phyloP scores from a whole-genome alignment of 129 eudicot species.

The Oenanthe sinensis region DNA sequence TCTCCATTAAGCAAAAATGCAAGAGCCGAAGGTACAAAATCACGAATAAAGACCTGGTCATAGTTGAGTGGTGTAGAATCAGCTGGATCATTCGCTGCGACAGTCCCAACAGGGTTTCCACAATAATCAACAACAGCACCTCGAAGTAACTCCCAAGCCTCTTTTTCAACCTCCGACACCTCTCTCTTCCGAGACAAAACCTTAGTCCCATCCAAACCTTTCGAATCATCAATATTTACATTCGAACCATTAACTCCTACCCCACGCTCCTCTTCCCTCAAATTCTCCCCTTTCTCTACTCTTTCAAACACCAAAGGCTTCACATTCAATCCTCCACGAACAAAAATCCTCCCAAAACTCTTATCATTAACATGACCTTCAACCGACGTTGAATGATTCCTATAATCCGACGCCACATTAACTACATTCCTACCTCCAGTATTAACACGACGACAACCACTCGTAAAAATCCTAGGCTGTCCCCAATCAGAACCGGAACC shows the following conservation, averaged over 20 bases:
- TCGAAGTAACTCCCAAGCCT: conserved; percentile 73
- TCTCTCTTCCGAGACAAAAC: conserved; percentile 21
- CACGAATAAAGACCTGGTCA: conserved; percentile 93
- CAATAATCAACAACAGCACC: conserved; percentile 72
- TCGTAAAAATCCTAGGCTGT: conserved; percentile 34
- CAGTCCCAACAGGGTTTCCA: conserved; percentile 83
- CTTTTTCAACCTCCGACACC: conserved; percentile 64
- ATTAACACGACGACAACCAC: conserved; percentile 27
- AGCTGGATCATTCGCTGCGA: conserved; percentile 89
- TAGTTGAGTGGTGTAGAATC: conserved; percentile 77
- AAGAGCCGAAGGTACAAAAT: conserved; percentile 89
- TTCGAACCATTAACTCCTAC: conserved; percentile 18
- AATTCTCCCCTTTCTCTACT: conserved; percentile 25
- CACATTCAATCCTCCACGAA: conserved; percentile 66
- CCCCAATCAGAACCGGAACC: conserved; percentile 53
- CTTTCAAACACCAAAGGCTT: conserved; percentile 54
- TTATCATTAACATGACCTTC: conserved; percentile 48
- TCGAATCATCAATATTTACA: conserved; percentile 27
- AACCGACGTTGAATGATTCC: conserved; percentile 61
- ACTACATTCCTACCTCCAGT: conserved; percentile 27
- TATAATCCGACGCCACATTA: conserved; percentile 68
- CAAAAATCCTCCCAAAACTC: conserved; percentile 55
- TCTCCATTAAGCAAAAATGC: conserved; percentile 94
- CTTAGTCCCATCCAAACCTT: conserved; percentile 21
- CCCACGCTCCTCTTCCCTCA: conserved; percentile 1